Evolutionary conservation across 2,329 filamentous ascomycete species (phyloP), one percentile per base, ranked within the genome.

Genomic region (Fusarium cyanostomum): DNA sequence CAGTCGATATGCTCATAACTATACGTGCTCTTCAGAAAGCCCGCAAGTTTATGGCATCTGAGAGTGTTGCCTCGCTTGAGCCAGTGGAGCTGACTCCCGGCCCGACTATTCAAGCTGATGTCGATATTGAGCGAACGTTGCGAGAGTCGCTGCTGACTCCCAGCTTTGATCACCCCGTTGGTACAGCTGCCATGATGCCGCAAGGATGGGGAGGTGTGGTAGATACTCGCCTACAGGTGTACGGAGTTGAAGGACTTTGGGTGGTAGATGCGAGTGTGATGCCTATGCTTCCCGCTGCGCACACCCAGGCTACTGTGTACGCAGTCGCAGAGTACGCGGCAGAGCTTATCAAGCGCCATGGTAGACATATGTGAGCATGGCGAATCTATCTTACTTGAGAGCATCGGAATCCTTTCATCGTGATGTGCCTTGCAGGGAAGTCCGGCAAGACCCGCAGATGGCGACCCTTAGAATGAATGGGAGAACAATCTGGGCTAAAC

Each of bases 121-220:
- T 57, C 7, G 52, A 68, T n/a, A 66, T 71, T n/a, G 52, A 67
- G 50, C 24, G 33, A 3, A 46, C 24, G 3, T 52, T 69, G 62
- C 49, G 54, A 13, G 56, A 66, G 34, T 56, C 62, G 6, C 16
- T 62, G 7, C 55, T 63, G 8, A 53, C 31, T 13, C 52, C 71
- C 0, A 72, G 64, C 31, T 45, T 69, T 49, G 52, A 74, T 52
- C 82, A 85, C 64, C 76, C 79, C 0, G 73, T 79, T 21, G 81
- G 81, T 3, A 83, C 82, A 1, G 76, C 79, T 3, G 76, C 82
- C 4, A 85, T 85, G 82, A 78, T 84, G 75, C 75, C 80, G 3
- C 72, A 76, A 11, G 77, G 79, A 26, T 73, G 80, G 3, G 82
- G 82, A 1, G 83, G 82, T 3, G 83, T 84, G 11, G 82, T 84